phyloP scores from a whole-genome alignment of 2,329 filamentous ascomycete species.

The Aspergillus bombycis region DNA sequence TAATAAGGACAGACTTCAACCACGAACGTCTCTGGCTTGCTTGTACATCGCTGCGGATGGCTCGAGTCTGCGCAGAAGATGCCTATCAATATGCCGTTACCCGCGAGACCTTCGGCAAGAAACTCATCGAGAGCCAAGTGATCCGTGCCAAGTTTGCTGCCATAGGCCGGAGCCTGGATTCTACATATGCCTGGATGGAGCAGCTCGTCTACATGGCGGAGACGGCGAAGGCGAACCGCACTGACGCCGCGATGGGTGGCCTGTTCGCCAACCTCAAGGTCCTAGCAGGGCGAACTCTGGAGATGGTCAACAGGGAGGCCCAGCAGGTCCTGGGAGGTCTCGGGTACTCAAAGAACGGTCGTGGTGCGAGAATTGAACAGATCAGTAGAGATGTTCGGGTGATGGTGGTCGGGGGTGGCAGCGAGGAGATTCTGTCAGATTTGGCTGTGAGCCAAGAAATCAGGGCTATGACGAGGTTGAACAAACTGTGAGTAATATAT shows the following conservation, averaged over 20 bases:
- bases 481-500: no score
- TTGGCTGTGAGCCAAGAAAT: slow-evolving; percentile 55
- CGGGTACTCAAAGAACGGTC: slow-evolving; percentile 54
- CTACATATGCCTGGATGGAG: slow-evolving; percentile 62
- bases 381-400: slow-evolving; percentile 57
- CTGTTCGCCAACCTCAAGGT: slow-evolving; percentile 46
- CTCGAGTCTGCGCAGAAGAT: slow-evolving; percentile 59
- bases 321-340: slow-evolving; percentile 60
- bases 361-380: slow-evolving; percentile 56
- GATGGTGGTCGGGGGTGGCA: slow-evolving; percentile 59
- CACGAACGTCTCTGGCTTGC: slow-evolving; percentile 63
- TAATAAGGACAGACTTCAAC: slow-evolving; percentile 53
- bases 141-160: slow-evolving; percentile 60
- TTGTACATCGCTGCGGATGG: slow-evolving; percentile 60
- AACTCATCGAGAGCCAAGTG: slow-evolving; percentile 59
- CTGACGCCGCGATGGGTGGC: slow-evolving; percentile 24
- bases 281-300: slow-evolving; percentile 53
- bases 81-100: slow-evolving; percentile 56
- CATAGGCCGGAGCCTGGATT: slow-evolving; percentile 59
- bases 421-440: slow-evolving; percentile 59
- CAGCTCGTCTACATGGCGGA: slow-evolving; percentile 56
- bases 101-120: slow-evolving; percentile 60
- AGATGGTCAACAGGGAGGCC: slow-evolving; percentile 55
- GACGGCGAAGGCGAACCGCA: slow-evolving; percentile 21
- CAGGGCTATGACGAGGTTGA: slow-evolving; percentile 17